A percentile compares a stretch with the other conserved stretches of the same genome.
phyloP scores from a whole-genome alignment of 306 rosid species.

The Cicer yamashitae region DNA sequence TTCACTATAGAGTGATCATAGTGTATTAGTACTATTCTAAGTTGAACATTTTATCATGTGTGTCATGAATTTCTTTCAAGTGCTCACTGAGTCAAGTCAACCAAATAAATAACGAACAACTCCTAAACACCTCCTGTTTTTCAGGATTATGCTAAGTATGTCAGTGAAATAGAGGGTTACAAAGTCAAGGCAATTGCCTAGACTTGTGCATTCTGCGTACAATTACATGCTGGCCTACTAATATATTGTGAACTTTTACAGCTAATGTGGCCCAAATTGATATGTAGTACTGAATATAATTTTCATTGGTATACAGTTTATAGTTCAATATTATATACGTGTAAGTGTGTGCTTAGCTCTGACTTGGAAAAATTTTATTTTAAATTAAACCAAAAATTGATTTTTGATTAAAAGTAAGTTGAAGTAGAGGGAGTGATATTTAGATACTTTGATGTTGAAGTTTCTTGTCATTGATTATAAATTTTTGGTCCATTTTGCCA shows the following conservation, averaged over 20 bases:
- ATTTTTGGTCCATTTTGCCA: background rate
- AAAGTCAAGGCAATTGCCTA: slow-evolving; percentile 42
- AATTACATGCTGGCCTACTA: background rate
- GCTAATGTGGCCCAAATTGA: slow-evolving; percentile 5
- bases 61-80: slow-evolving; percentile 38
- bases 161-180: slow-evolving; percentile 24
- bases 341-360: too few relatives aligned
- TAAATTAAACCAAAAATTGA: too few relatives aligned
- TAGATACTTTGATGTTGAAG: too few relatives aligned
- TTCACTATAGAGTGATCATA: background rate
- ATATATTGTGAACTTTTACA: background rate
- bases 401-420: too few relatives aligned
- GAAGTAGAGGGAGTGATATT: too few relatives aligned
- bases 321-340: too few relatives aligned
- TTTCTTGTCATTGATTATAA: background rate
- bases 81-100: slow-evolving; percentile 41
- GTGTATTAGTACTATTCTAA: background rate
- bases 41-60: background rate
- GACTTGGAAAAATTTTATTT: too few relatives aligned
- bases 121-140: slow-evolving; percentile 40
- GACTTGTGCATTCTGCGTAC: slow-evolving; percentile 6
- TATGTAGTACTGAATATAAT: background rate
- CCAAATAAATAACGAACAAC: slow-evolving; percentile 30
- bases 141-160: slow-evolving; percentile 31
- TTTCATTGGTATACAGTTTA: too few relatives aligned